Evolutionary conservation across 2,329 filamentous ascomycete species (phyloP), one percentile per base, ranked within the genome.

Genomic region (Onygenales sp.): DNA sequence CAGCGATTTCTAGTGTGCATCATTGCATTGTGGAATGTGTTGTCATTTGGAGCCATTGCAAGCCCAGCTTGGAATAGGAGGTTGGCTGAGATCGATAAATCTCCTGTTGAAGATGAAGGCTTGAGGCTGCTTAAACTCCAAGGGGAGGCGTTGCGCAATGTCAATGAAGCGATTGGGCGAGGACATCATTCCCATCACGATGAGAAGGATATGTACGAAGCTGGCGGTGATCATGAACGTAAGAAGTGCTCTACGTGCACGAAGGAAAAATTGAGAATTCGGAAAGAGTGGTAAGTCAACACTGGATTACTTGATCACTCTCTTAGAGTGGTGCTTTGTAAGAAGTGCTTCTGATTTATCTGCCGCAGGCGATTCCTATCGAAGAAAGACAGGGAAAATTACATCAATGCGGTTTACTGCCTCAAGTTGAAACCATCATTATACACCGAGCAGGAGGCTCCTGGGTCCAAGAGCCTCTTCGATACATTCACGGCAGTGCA

Each of bases 381-480:
- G 2, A 50, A 57, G 33, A 33, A 54, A 34, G 57, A 60, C 14
- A 50, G 59, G 14, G 44, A 42, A 11, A 46, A 42, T n/a, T 60
- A 60, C 45, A 56, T 58, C 10, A 42, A 42, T 9, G 58, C 59
- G 13, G 58, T 61, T 11, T 51, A 56, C 9, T 61, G 59, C 34
- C 49, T 61, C 3, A 52, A 54, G 39, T 36, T 40, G 9, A 57
- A 57, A 21, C 57, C 55, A 13, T 54, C 52, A 9, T 17, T 56
- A 11, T 44, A 50, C 17, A 48, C 47, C 14, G 49, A 54, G 34
- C 27, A 52, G 13, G 48, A 51, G 9, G 53, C 54, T 40, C 59
- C 59, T 9, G 59, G 56, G 7, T 51, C 57, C 34, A 57, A 56
- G n/a, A 58, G 14, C 17, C 57, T 56, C 37, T 59, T 56, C 46